A percentile compares a stretch with the other conserved stretches of the same genome.
phyloP scores from a whole-genome alignment of 1,284 basidiomycete genomes.

The Apiotrichum laibachii region DNA sequence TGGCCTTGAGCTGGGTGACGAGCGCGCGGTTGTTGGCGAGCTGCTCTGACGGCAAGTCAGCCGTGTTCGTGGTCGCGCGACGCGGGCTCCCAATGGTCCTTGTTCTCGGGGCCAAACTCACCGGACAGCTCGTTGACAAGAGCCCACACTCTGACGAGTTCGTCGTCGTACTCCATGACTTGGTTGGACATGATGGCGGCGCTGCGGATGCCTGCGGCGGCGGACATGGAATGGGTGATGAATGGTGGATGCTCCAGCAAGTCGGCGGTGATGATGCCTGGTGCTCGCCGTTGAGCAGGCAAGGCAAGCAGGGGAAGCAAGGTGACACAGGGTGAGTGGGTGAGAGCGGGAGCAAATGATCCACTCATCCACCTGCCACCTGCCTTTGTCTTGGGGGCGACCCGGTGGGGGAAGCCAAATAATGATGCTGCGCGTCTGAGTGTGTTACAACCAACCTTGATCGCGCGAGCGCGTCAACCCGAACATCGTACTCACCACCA shows the following conservation, averaged over 20 bases:
- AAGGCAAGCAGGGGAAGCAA: too few species aligned
- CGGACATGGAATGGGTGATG: not conserved
- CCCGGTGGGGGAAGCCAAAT: too few species aligned
- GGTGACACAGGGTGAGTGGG: too few species aligned
- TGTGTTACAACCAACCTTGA: too few species aligned
- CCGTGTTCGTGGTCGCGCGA: not conserved
- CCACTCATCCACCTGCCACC: too few species aligned
- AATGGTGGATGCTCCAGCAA: too few species aligned
- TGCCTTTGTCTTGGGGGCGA: too few species aligned
- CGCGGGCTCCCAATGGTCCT: not conserved
- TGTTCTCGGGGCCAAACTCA: slow-evolving; percentile 16
- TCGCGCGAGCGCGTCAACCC: too few species aligned
- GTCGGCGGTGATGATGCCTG: not conserved
- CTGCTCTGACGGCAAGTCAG: slow-evolving; percentile 62
- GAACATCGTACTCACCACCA: too few species aligned
- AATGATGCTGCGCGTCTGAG: too few species aligned
- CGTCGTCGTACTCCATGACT: slow-evolving; percentile 57
- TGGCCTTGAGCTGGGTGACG: slow-evolving; percentile 66
- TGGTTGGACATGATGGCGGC: slow-evolving; percentile 24
- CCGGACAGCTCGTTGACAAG: slow-evolving; percentile 69
- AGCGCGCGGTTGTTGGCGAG: slow-evolving; percentile 80
- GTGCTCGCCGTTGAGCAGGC: too few species aligned
- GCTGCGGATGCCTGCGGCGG: not conserved
- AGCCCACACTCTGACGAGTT: slow-evolving; percentile 70
- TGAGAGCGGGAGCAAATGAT: too few species aligned